A percentile compares a stretch with the other conserved stretches of the same genome.
Evolutionary conservation across 2,329 filamentous ascomycete genomes (phyloP).

Genomic region (Scedosporium dehoogii): DNA sequence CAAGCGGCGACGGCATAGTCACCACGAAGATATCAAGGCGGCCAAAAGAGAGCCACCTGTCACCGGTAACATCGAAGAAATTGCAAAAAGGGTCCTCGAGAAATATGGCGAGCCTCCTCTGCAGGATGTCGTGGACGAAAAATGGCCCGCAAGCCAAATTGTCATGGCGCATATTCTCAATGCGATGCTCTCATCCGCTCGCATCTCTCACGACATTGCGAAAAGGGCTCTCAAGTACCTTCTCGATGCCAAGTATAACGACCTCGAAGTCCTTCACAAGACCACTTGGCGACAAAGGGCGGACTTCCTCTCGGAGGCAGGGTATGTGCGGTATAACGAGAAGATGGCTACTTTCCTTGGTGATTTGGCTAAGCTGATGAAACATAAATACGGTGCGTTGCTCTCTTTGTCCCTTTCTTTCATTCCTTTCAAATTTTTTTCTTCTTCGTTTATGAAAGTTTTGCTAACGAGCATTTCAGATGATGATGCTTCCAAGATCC

Average conservation of each 20-base stretch:
- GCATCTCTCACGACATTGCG: slow-evolving; percentile 3
- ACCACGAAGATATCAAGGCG: neutral
- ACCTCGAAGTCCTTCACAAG: neutral
- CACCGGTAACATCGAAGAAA: neutral
- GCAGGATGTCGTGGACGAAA: neutral
- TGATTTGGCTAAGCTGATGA: neutral
- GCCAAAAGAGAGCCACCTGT: neutral
- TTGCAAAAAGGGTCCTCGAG: neutral
- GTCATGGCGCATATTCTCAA: slow-evolving; percentile 6
- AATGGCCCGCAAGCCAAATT: neutral
- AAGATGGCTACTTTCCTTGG: slow-evolving; percentile 3
- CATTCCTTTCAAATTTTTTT: neutral
- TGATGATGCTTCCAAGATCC: neutral
- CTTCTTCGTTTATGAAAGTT: neutral
- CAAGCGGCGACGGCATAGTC: neutral
- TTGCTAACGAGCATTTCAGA: neutral
- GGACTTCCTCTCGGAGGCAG: neutral
- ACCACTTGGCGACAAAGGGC: neutral
- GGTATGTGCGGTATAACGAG: slow-evolving; percentile 3
- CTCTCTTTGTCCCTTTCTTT: no score
- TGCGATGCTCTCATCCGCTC: neutral
- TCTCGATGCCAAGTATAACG: slow-evolving; percentile 1
- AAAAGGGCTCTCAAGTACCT: neutral
- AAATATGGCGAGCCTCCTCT: slow-evolving; percentile 1
- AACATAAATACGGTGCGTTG: slow-evolving; percentile 1